Evolutionary conservation across 2,329 filamentous ascomycete genomes (phyloP), one percentile per base, ranked within the genome.

Genomic region (Cytospora mali): DNA sequence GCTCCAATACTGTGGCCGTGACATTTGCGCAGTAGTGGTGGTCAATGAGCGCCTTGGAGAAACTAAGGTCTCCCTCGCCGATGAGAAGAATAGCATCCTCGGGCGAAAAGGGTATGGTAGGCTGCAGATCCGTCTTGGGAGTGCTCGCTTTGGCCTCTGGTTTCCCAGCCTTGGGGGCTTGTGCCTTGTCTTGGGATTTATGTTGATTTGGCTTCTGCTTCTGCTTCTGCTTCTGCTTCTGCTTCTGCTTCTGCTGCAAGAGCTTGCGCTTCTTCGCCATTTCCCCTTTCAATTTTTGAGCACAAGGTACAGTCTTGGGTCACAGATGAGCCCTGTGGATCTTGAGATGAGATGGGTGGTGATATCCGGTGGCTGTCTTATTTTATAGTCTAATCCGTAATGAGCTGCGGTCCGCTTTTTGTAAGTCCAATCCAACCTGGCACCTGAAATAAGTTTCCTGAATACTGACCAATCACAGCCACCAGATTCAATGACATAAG

Each of bases 61-160:
- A 94, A 73, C 89, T 92, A 71, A 95, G 85, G 75, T 96, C 91
- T 67, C 87, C 91, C 72, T 95, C 91, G 70, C 91, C 91, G 57
- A 94, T 77, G 3, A 94, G 84, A 7, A 95, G 85, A 66, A 94
- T 92, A 69, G 83, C 78, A 68, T 93, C 86, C 69, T 83, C 76
- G 46, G 83, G 77, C 27, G 80, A 74, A 75, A 94, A 93, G 18
- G 91, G 91, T 25, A 93, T 87, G 4, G 79, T 84, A 27, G 81
- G 86, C 67, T 75, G 75, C 67, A 71, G 69, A 58, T 75, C 65
- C 21, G 66, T 56, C 62, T 53, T 66, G 64, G 62, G 54, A 31
- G 63, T 63, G 61, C 14, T 56, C 54, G 62, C 58, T 60, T 62
- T 68, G 67, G 49, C 29, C 62, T 62, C 49, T 70, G 64, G 52